phyloP scores from a whole-genome alignment of 1,284 basidiomycete species.

The Volvariella surrecta region DNA sequence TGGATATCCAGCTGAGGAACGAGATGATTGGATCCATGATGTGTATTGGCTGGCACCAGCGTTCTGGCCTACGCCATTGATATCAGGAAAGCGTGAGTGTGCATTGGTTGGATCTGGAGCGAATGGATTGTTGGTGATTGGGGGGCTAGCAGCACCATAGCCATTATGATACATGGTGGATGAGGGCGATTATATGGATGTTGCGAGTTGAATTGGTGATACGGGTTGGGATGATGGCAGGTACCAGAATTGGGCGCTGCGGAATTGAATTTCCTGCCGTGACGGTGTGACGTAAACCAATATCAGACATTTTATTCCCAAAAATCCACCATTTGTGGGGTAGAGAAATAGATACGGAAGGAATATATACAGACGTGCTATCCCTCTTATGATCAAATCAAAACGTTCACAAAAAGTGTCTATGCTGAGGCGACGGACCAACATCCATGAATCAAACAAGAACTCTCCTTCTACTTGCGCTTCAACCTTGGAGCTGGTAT shows the following conservation, averaged over 20 bases:
- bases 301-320: background rate
- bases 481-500: slow-evolving; percentile 51
- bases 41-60: slow-evolving; percentile 16
- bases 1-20: slow-evolving; percentile 9
- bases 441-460: background rate
- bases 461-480: slow-evolving; percentile 17
- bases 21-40: slow-evolving; percentile 21
- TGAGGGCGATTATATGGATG: slow-evolving; percentile 5
- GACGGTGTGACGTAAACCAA: background rate
- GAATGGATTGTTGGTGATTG: slow-evolving; percentile 51
- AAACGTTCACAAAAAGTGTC: too few species aligned
- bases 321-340: too few species aligned
- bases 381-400: too few species aligned
- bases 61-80: slow-evolving; percentile 21
- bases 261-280: background rate
- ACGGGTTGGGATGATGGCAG: background rate
- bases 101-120: slow-evolving; percentile 33
- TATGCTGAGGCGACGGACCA: too few species aligned
- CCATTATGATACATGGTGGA: slow-evolving; percentile 29
- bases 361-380: too few species aligned
- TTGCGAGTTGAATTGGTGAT: background rate
- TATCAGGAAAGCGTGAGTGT: slow-evolving; percentile 44
- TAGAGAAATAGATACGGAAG: too few species aligned
- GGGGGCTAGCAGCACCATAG: slow-evolving; percentile 22
- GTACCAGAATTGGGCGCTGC: background rate